phyloP scores from a whole-genome alignment of 352 stramenopile species.

The Phytophthora meadii region DNA sequence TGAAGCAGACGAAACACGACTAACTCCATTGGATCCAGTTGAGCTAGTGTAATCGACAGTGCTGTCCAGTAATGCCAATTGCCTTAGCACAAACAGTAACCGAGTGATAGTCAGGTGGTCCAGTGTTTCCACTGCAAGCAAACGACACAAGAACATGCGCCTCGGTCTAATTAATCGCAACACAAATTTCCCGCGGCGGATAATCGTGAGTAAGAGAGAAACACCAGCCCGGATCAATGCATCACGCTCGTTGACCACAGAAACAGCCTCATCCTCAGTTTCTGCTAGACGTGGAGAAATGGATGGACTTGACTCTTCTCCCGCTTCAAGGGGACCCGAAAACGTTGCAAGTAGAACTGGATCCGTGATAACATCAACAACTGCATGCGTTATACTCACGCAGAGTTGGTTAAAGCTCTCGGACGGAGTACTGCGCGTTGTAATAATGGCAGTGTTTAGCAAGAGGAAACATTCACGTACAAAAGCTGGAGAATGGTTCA shows the following conservation, averaged over 20 bases:
- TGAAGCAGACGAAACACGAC: slow-evolving; percentile 20
- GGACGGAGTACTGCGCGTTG: slow-evolving; percentile 63
- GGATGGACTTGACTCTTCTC: slow-evolving; percentile 42
- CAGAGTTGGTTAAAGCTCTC: slow-evolving; percentile 72
- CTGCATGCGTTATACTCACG: slow-evolving; percentile 47
- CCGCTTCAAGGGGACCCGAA: slow-evolving; percentile 35
- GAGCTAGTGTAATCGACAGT: slow-evolving; percentile 8
- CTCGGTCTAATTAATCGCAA: slow-evolving; percentile 71
- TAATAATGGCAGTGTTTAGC: slow-evolving; percentile 77
- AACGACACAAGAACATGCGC: slow-evolving; percentile 72
- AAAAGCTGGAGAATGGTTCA: slow-evolving; percentile 65
- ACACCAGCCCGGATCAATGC: slow-evolving; percentile 74
- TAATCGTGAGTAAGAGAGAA: slow-evolving; percentile 72
- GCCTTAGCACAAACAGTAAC: slow-evolving; percentile 71
- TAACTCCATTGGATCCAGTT: background rate
- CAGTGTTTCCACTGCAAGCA: slow-evolving; percentile 76
- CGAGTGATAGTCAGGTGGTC: slow-evolving; percentile 76
- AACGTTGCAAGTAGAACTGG: slow-evolving; percentile 59
- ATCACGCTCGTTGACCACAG: slow-evolving; percentile 69
- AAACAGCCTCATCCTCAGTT: slow-evolving; percentile 65
- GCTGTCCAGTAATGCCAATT: slow-evolving; percentile 59
- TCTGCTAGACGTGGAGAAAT: slow-evolving; percentile 30
- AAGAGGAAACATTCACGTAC: slow-evolving; percentile 81
- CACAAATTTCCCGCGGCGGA: slow-evolving; percentile 75
- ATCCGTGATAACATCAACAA: slow-evolving; percentile 71